Evolutionary conservation across 2,329 filamentous ascomycete species (phyloP), one percentile per base, ranked within the genome.

Genomic region (Orbilia blumenaviensis): DNA sequence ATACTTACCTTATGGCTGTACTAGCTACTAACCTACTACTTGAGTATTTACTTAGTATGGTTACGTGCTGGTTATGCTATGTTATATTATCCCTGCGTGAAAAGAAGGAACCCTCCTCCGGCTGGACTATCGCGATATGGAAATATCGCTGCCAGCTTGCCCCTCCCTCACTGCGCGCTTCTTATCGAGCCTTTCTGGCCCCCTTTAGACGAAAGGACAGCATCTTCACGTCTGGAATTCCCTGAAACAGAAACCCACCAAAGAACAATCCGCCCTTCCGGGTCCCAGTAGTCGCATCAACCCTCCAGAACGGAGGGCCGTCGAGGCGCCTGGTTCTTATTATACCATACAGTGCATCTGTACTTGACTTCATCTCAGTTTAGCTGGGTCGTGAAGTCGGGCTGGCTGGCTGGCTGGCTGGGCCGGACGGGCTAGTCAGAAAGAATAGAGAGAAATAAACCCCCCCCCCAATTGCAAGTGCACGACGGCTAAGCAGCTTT

Each of bases 51-150:
- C n/a, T n/a, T n/a, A n/a, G n/a, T n/a, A n/a, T n/a, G n/a, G n/a
- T n/a, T n/a, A n/a, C n/a, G n/a, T n/a, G n/a, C n/a, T n/a, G n/a
- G n/a, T n/a, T n/a, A n/a, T n/a, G n/a, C n/a, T n/a, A n/a, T 34
- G 29, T 32, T 32, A 32, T 32, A 12, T 8, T 27, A 50, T 50
- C 46, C 41, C 34, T 66, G 63, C 50, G 63, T 58, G 23, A 48
- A 48, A 58, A 25, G 63, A 58, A 54, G 63, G 62, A n/a, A 56
- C 29, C 18, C 32, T 38, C 25, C 32, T 27, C 23, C 71, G 71
- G 71, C 62, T 75, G 48, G 71, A 68, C 63, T 75, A 36, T 68
- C 71, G 71, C 62, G 71, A 75, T 75, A 32, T n/a, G 62, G 71
- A 48, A 27, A 38, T 41, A 23, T 41, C 44, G 44, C 18, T 54